Base-by-base conservation (phyloP, 768 basidiomycete genomes). In the Artomyces pyxidatus region DNA sequence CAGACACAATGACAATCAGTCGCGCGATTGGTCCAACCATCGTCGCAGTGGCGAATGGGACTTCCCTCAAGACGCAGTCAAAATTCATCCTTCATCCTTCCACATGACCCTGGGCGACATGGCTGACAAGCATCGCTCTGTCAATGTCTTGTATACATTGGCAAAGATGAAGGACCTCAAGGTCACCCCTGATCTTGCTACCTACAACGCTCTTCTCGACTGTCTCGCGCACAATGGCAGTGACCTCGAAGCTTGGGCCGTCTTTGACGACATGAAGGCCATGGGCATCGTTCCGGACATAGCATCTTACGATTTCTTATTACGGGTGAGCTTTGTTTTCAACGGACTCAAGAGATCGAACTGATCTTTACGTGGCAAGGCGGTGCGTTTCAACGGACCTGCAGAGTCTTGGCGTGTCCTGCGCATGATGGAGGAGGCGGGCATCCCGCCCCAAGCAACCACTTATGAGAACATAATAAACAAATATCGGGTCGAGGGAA, bases 211-310 rank as follows among this genome's bases (percentile, higher is more conserved):
- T 47, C 53, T 64, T 23, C 55, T 77, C 17, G 61, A 69, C 48
- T 57, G 62, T 3, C 59, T 68, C n/a, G 70, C 71, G 14, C 69
- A 70, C 29, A 45, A 56, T 6, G 60, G 65, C 8, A 63, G 65
- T 17, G 69, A 72, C 48, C 27, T 58, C 1, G 65, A 65, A 4
- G 75, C 71, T 49, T 64, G 88, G 23, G 54, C 63, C 2, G 58
- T 74, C 32, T 74, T 76, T 14, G 61, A 66, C 11, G 63, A 73
- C 37, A 87, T 89, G 83, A 88, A 85, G 59, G 52, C 58, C 0
- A 59, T 69, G 11, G 68, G 71, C 17, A 61, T 85, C 10, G 35
- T 55, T n/a, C 86, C 88, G 0, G 73, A 81, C 54, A 29, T 73
- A 14, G 55, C 64, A 28, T 73, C 77, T 0, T 89, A 88, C 60